Evolutionary conservation across 306 rosid genomes (phyloP), one percentile per base, ranked within the genome.

Genomic region (Sechiopsis laciniata): DNA sequence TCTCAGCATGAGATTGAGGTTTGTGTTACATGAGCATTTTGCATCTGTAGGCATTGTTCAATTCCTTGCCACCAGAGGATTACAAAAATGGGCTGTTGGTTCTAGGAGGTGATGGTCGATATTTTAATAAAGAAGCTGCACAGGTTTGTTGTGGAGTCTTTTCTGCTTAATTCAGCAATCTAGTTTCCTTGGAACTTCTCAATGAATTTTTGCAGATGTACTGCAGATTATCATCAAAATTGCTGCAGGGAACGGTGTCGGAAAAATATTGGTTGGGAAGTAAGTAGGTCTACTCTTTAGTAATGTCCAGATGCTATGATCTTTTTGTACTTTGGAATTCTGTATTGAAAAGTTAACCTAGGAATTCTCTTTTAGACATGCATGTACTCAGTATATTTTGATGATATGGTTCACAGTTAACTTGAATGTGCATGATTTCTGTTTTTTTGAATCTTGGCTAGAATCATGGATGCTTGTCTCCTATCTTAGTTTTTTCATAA

Each of bases 101-200:
- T 75, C 80, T 95, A 77, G 99, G 99, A 72, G 97, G 99, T 24
- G 99, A 95, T 78, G 99, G 99, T 40, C 92, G 99, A n/a, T 95
- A 88, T 83, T 95, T 95, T 58, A 95, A 91, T 56, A 81, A 73
- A 79, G 97, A 95, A 81, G 99, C 99, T 61, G 88, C 97, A 0
- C 97, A 95, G 97, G 97, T 88, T 0, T 8, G 63, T 66, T 67
- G 20, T 74, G 45, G 67, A 37, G 55, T 21, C 3, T 16, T 40
- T 74, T n/a, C 11, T 40, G 3, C 48, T 52, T 22, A 21, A 57
- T 53, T 54, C 55, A 35, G 62, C 16, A 12, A 21, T 68, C 60
- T 55, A 76, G 32, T 73, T 62, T 24, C 64, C 8, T 21, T 54
- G 20, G 51, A 64, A 13, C 52, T 55, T 72, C 40, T 75, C n/a